Evolutionary conservation across 495 filamentous ascomycete species (phyloP).

Genomic region (Oleoguttula mirabilis): DNA sequence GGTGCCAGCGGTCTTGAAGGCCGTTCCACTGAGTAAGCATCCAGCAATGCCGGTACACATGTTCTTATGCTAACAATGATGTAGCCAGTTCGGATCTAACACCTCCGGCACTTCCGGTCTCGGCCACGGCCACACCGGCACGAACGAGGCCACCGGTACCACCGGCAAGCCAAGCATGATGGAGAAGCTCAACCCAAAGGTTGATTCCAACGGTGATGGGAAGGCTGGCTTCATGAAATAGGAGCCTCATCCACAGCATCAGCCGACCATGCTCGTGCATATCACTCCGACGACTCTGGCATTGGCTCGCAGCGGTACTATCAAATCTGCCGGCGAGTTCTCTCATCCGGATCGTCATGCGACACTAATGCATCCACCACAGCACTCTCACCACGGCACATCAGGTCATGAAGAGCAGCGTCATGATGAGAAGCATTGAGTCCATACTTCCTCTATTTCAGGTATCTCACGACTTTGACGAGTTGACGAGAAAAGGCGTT

Average conservation of each 20-base stretch:
- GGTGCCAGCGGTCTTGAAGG: constrained; percentile 6
- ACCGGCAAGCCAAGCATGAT: constrained; percentile 1
- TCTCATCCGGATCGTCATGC: background rate
- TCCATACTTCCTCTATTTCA: background rate
- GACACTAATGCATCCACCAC: background rate
- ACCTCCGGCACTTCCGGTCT: background rate
- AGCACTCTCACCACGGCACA: background rate
- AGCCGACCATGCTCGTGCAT: background rate
- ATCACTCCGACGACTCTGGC: background rate
- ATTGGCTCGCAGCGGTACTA: background rate
- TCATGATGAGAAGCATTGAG: no score
- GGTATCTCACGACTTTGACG: background rate
- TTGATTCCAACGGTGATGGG: constrained; percentile 14
- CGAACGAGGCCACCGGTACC: background rate
- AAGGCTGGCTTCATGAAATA: constrained; percentile 17
- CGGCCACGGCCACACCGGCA: background rate
- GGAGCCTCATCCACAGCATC: constrained; percentile 2
- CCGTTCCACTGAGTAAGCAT: background rate
- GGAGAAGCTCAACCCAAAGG: constrained; percentile 16
- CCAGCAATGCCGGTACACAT: background rate
- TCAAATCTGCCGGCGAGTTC: background rate
- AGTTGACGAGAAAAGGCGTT: background rate
- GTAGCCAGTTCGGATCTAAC: background rate
- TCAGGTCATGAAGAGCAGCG: no score
- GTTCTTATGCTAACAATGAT: background rate